Percentiles rank a stretch among this genome's conserved stretches.
Evolutionary conservation across 106 monocot genomes (phyloP).

Genomic region (Dendrobium officinale): DNA sequence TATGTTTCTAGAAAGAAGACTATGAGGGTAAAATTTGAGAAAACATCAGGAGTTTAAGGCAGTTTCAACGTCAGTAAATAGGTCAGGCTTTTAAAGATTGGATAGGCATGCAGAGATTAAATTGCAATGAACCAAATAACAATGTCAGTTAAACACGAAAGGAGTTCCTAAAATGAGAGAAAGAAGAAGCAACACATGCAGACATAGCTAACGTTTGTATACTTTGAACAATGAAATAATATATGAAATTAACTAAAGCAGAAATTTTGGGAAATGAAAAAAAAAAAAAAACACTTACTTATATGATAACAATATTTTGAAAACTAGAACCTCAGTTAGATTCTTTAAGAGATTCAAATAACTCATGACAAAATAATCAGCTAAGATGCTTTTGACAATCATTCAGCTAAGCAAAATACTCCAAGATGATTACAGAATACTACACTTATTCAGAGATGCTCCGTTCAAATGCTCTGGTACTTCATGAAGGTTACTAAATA

Average conservation of each 20-base stretch:
- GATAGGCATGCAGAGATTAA: neutral
- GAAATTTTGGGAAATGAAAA: neutral
- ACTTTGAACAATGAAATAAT: neutral
- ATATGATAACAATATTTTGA: neutral
- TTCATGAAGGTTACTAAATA: neutral
- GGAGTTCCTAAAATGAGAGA: neutral
- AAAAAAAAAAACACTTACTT: neutral
- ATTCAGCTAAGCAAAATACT: neutral
- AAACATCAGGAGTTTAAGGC: no score
- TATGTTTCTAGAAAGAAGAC: neutral
- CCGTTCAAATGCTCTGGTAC: neutral
- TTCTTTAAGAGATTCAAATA: neutral
- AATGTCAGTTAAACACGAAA: neutral
- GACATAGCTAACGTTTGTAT: neutral
- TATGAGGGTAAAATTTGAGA: neutral
- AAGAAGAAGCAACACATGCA: neutral
- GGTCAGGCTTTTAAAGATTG: neutral
- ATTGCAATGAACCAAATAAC: neutral
- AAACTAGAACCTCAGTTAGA: neutral
- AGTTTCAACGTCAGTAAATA: neutral
- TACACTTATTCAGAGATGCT: neutral
- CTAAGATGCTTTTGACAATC: neutral
- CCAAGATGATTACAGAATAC: neutral
- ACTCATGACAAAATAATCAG: neutral
- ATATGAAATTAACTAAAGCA: neutral